Base-by-base conservation (phyloP, 2,329 filamentous ascomycete genomes). In the Biscogniauxia mediterranea region DNA sequence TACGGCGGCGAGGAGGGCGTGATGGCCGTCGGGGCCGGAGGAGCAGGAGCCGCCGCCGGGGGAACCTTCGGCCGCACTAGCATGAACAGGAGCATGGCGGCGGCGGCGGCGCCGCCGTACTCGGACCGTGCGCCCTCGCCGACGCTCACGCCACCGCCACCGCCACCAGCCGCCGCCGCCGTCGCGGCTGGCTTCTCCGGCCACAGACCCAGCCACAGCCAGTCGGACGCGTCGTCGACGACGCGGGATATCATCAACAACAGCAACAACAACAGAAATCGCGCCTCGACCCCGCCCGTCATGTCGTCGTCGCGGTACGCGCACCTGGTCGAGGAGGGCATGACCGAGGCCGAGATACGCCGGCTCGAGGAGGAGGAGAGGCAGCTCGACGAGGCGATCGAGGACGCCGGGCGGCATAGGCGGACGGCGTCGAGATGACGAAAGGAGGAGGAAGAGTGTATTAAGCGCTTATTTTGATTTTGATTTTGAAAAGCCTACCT, bases 311-410 rank as follows among this genome's bases (percentile, higher is more conserved):
- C 73, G 20, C 75, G 74, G 26, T 81, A 83, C 53, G 79, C 80
- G 19, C 83, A 85, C 62, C 72, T 87, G 38, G 80, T 85, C 4
- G 84, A 87, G 68, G 83, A 85, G n/a, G 81, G 83, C 55, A 87
- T 87, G 84, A 85, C 84, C 54, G 75, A 77, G 8, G 83, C 82
- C 0, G 83, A 87, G 69, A 83, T 86, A 54, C 75, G 79, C 56
- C 71, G 81, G 64, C 65, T 87, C 51, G 83, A 85, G 67, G 84
- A 85, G 63, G 84, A 87, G 69, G 85, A 87, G 73, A 71, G 81
- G 62, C 79, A 82, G 62, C 74, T 87, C 42, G 85, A 87, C 59
- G 81, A 77, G 15, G 85, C 82, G 28, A 86, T 87, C 68, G 81
- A 82, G 71, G 77, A 78, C 57, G 78, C 77, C 3, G 77, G 72